Evolutionary conservation across 108 stramenopile genomes (phyloP), one percentile per base, ranked within the genome.

Genomic region (Cyclotella choctawhatcheeana): DNA sequence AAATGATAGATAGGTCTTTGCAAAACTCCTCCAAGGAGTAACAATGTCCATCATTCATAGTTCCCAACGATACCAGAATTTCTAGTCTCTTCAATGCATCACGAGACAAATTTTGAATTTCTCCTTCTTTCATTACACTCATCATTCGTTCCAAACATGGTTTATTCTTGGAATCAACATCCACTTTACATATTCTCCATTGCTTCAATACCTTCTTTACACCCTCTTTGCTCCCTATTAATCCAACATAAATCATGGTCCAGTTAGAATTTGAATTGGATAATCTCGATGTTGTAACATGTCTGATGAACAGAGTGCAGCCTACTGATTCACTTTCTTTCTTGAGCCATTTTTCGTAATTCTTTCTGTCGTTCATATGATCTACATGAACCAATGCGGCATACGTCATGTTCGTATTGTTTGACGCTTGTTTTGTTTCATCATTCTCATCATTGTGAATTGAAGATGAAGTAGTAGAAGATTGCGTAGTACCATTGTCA

Each of bases 81-180:
- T 47, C 45, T 29, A 47, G 47, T 1, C 37, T 35, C 0, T 21
- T 24, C 35, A 61, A 47, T 45, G 52, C n/a, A 26, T 55, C 31
- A n/a, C 32, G 32, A 47, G 69, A 26, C 2, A 34, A 8, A 8
- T 16, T n/a, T 5, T 47, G 44, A 4, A 75, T 44, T 21, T 37
- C 34, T 18, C 89, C 86, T 73, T 90, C 85, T 3, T 55, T 44
- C 3, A 93, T 34, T 0, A 93, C 74, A 44, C 48, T 81, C 88
- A 93, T 87, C 76, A 84, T 79, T 27, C 92, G 66, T 58, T 93
- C 92, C 13, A 88, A 60, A 50, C 92, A 93, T 26, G 92, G 83
- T 32, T 71, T 74, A 6, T 83, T 86, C 43, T 75, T 76, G n/a
- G 86, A 85, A 60, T 93, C 88, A 10, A 90, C 81, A 67, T 93